These are phyloP conservation scores for Mucor piriformis DNA, from an alignment of 371 early-diverging fungal genomes.

Conservation along the genomic window DNA sequence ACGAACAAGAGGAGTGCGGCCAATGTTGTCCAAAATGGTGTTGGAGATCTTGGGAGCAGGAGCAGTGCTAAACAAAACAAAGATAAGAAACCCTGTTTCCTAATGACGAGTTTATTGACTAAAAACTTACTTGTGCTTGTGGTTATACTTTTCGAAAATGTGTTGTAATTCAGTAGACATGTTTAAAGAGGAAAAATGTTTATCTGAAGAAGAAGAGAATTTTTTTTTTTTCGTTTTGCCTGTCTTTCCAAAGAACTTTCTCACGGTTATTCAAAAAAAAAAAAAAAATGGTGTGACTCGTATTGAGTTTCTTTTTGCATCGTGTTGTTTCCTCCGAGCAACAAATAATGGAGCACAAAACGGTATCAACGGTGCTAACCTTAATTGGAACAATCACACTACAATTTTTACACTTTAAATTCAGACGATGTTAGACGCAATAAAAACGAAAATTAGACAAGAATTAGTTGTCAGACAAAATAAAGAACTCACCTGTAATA, in stretches of 20 bases:
- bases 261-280: not conserved
- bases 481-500: no score
- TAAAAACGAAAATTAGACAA: no score
- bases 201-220: not conserved
- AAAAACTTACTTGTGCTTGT: conserved; percentile 24
- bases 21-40: conserved; percentile 91
- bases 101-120: no score
- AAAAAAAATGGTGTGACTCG: no score
- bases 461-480: no score
- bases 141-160: conserved; percentile 24
- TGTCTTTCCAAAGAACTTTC: not conserved
- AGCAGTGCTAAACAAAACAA: conserved; percentile 27
- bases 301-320: no score
- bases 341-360: no score
- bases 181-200: not conserved
- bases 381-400: no score
- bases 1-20: conserved; percentile 93
- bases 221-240: not conserved
- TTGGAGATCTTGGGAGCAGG: conserved; percentile 72
- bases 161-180: conserved; percentile 24
- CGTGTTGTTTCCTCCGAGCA: no score
- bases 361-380: no score
- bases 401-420: no score
- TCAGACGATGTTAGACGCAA: no score
- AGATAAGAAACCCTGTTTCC: not conserved